phyloP scores from a whole-genome alignment of 129 eudicot species.

The Lactuca saligna region DNA sequence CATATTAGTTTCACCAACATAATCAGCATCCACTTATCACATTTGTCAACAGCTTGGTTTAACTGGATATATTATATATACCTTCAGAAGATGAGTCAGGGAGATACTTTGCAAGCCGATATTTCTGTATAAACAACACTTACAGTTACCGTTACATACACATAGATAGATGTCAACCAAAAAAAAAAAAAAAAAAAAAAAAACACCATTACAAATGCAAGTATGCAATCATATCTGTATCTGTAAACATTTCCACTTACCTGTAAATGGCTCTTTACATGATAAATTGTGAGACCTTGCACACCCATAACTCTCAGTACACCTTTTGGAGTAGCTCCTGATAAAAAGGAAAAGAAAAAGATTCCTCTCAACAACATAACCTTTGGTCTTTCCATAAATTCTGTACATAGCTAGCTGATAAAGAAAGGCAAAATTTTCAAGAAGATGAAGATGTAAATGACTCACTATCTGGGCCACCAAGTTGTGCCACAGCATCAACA shows the following conservation, averaged over 20 bases:
- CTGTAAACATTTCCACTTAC: constrained; percentile 13
- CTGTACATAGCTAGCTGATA: background rate
- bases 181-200: background rate
- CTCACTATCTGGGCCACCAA: background rate
- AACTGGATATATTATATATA: too few species aligned
- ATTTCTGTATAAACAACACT: constrained; percentile 38
- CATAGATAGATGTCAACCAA: constrained; percentile 2
- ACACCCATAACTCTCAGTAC: constrained; percentile 77
- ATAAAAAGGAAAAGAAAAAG: background rate
- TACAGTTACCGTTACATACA: too few species aligned
- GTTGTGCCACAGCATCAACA: background rate
- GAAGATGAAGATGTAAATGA: background rate
- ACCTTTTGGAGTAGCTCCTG: constrained; percentile 81
- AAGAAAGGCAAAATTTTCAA: background rate
- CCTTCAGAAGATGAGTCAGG: constrained; percentile 58
- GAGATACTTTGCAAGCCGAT: constrained; percentile 65
- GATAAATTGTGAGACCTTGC: constrained; percentile 66
- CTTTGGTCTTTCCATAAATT: background rate
- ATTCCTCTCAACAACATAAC: constrained; percentile 1
- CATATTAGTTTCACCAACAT: constrained; percentile 16
- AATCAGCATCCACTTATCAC: constrained; percentile 23
- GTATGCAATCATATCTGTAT: too few species aligned
- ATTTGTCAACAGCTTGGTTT: too few species aligned
- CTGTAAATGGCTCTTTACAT: constrained; percentile 73
- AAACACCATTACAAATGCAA: background rate